Evolutionary conservation across 2,329 filamentous ascomycete genomes (phyloP), one percentile per base, ranked within the genome.

Genomic region (Phialophora macrospora): DNA sequence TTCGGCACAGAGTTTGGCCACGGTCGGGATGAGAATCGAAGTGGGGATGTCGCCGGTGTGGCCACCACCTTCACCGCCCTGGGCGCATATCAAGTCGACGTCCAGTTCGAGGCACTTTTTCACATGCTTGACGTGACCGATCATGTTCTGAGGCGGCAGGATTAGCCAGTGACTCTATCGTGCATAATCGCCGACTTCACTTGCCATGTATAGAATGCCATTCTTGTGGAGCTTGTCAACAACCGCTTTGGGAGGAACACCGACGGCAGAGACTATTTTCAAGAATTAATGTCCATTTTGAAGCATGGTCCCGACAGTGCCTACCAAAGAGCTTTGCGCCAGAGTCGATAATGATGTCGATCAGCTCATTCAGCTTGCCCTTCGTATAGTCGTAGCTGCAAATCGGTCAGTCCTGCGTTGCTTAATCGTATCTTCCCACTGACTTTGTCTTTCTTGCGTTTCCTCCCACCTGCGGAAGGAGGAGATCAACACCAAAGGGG

Each of bases 381-480:
- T 99, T 98, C 76, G 95, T 99, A 85, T 99, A 99, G 82, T 99
- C 95, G 81, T 98, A 97, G 87, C 94, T 97, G 34, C n/a, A 65
- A 67, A 38, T 70, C 60, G 38, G 44, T 67, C 55, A 67, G 65
- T 24, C 55, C 55, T 1, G 17, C 17, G 12, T 26, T 24, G 59
- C 22, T 48, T 48, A 8, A 4, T 4, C 49, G 55, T n/a, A 14
- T 30, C 26, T n/a, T 24, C n/a, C 49, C n/a, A 66, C 80, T 76
- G 80, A 90, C 88, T 97, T 98, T 74, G 94, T 97, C 86, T 97
- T 97, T 76, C 95, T 88, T 68, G 95, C 95, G 75, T 84, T 93
- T 74, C 94, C 95, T 70, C 95, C 95, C 69, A 99, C 92, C 82
- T 99, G 94, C 60, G 94, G 94, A 14, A 98, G 86, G 63, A 98